Base-by-base conservation (phyloP, 2,329 filamentous ascomycete species). In the Akanthomyces dipterigenus region DNA sequence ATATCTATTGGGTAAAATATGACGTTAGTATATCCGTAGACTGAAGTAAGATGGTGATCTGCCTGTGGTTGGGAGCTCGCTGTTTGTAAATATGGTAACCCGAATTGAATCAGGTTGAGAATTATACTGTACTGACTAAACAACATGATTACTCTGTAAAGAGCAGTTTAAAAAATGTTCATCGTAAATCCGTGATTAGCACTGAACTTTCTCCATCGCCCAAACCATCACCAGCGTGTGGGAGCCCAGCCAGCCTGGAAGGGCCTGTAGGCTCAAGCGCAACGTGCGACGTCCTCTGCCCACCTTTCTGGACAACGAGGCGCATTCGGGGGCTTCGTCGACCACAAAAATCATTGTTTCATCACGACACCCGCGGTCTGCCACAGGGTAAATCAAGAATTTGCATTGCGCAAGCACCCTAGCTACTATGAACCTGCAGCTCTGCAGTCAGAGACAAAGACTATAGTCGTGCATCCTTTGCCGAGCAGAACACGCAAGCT, bases 281-380 rank as follows among this genome's bases (percentile, higher is more conserved):
- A 57, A 57, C 34, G 54, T 57, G 55, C 18, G 31, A 49, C 55
- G 48, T 26, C n/a, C n/a, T 24, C 40, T 34, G 43, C 38, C 53
- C 53, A 45, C 53, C 28, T 48, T 56, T 56, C 22, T 59, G 45
- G 46, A 59, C 55, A 57, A 34, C 55, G 55, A 51, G 46, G 55
- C 43, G 55, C 55, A 28, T 59, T 51, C 36, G 34, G 20, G 42
- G 31, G 31, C 7, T 22, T 20, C 11, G 43, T 20, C 18, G 48
- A 14, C 26, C 28, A 8, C 20, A 36, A 31, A 18, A 36, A 26
- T 38, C 16, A 9, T 40, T 49, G 34, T 57, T 57, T 49, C 55
- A 34, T 46, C 54, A 56, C 54, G 40, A 46, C 54, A 49, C 31
- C 45, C 14, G 22, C 31, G 12, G 7, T 34, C 46, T 42, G 40